A percentile compares a stretch with the other conserved stretches of the same genome.
These are phyloP conservation scores for Bisporella sp. DNA, from an alignment of 2,329 filamentous ascomycete species.

Conservation along the genomic window DNA sequence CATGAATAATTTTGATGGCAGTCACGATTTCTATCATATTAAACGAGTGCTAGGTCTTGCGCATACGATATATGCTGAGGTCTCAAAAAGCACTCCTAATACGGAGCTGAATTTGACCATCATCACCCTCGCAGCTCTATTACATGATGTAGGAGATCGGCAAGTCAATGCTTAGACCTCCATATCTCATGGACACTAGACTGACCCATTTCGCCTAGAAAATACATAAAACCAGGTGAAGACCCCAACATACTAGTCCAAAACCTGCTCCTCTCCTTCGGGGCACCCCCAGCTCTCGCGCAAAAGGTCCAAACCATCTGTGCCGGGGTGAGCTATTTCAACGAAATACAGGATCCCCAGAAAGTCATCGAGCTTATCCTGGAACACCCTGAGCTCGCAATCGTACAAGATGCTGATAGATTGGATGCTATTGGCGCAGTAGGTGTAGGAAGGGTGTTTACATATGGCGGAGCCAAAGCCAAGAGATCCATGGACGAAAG, in stretches of 20 bases:
- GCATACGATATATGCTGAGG: constrained; percentile 30
- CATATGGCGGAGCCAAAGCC: constrained; percentile 61
- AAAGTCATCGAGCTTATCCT: constrained; percentile 54
- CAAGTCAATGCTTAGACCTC: no score
- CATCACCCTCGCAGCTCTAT: constrained; percentile 63
- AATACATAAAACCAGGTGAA: constrained; percentile 53
- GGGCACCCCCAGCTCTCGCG: constrained; percentile 52
- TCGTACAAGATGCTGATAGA: constrained; percentile 89
- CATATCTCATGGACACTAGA: no score
- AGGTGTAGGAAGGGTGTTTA: constrained; percentile 71
- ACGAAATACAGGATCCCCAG: constrained; percentile 59
- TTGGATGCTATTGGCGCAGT: constrained; percentile 87
- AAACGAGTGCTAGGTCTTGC: constrained; percentile 67
- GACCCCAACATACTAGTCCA: constrained; percentile 48
- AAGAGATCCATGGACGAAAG: constrained; percentile 50
- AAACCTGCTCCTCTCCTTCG: constrained; percentile 46
- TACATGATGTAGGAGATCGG: constrained; percentile 74
- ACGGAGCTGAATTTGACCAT: constrained; percentile 43
- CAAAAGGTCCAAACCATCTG: constrained; percentile 64
- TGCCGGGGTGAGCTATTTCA: constrained; percentile 69
- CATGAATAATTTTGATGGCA: constrained; percentile 72
- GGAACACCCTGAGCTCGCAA: constrained; percentile 64
- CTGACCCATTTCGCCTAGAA: constrained; percentile 35
- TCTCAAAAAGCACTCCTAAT: constrained; percentile 34
- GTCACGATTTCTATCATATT: constrained; percentile 82